phyloP scores from a whole-genome alignment of 2,329 filamentous ascomycete species.

The Phoma sp. region DNA sequence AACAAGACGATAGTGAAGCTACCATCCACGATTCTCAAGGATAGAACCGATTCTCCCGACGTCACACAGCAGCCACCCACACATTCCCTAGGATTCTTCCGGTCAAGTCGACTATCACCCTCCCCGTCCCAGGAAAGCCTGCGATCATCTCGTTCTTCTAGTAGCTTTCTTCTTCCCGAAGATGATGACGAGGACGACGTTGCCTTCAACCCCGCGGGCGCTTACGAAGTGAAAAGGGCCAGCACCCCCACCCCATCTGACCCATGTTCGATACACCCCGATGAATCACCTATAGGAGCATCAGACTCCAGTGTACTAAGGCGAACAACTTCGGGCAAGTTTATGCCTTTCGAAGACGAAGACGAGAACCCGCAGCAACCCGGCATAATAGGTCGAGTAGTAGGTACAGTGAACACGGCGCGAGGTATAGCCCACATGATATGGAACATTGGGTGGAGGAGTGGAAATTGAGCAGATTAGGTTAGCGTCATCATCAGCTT shows the following conservation, averaged over 20 bases:
- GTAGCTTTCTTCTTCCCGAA: constrained; percentile 69
- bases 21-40: constrained; percentile 87
- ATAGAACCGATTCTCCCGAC: constrained; percentile 78
- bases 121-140: constrained; percentile 86
- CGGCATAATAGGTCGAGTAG: constrained; percentile 78
- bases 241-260: constrained; percentile 46
- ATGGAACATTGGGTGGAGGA: constrained; percentile 71
- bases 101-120: constrained; percentile 64
- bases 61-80: constrained; percentile 59
- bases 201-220: constrained; percentile 53
- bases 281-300: too few relatives aligned
- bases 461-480: too few relatives aligned
- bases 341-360: constrained; percentile 84
- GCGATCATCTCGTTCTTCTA: constrained; percentile 71
- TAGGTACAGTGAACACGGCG: constrained; percentile 77
- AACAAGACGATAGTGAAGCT: constrained; percentile 89
- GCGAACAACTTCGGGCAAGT: constrained; percentile 85
- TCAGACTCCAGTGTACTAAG: constrained; percentile 65
- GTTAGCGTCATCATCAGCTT: too few relatives aligned
- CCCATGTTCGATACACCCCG: constrained; percentile 25
- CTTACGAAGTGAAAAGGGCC: constrained; percentile 45
- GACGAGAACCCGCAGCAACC: constrained; percentile 64
- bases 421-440: constrained; percentile 71
- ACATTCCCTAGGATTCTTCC: constrained; percentile 55
- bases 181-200: constrained; percentile 60